These are phyloP conservation scores for Penicillium malachiteum DNA, from an alignment of 495 filamentous ascomycete species.

Conservation along the genomic window DNA sequence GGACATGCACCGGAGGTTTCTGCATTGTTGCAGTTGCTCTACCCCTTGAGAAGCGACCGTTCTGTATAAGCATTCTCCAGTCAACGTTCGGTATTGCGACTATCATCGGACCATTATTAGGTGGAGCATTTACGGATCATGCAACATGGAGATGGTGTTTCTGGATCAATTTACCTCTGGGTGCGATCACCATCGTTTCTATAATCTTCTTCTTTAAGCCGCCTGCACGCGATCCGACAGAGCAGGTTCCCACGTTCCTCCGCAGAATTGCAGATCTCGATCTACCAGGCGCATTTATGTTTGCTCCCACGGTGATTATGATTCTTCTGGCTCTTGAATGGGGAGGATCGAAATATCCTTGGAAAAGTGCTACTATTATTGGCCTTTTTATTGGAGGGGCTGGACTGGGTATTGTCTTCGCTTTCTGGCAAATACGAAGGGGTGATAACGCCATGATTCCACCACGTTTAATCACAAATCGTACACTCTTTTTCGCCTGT, in stretches of 20 bases:
- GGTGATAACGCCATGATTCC: conserved; percentile 53
- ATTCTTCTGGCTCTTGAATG: conserved; percentile 26
- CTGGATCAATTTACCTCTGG: conserved; percentile 63
- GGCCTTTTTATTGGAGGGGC: conserved; percentile 22
- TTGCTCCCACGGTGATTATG: conserved; percentile 38
- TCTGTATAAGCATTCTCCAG: conserved; percentile 9
- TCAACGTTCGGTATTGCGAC: conserved; percentile 16
- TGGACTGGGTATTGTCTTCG: conserved; percentile 23
- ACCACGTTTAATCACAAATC: conserved; percentile 2
- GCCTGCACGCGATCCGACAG: neutral
- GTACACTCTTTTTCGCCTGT: conserved; percentile 16
- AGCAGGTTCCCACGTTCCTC: neutral
- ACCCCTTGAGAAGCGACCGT: conserved; percentile 1
- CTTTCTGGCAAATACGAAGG: conserved; percentile 38
- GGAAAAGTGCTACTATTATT: conserved; percentile 15
- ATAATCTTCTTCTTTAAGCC: conserved; percentile 49
- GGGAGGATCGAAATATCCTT: conserved; percentile 17
- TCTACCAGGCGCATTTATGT: conserved; percentile 43
- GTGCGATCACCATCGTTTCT: conserved; percentile 49
- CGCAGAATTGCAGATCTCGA: conserved; percentile 25
- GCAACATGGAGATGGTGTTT: conserved; percentile 78
- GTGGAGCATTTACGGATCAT: conserved; percentile 38
- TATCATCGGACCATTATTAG: conserved; percentile 54
- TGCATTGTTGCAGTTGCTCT: conserved; percentile 5
- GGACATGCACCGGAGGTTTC: conserved; percentile 5